Base-by-base conservation (phyloP, 2,329 filamentous ascomycete species). In the Aureobasidium mangrovei region DNA sequence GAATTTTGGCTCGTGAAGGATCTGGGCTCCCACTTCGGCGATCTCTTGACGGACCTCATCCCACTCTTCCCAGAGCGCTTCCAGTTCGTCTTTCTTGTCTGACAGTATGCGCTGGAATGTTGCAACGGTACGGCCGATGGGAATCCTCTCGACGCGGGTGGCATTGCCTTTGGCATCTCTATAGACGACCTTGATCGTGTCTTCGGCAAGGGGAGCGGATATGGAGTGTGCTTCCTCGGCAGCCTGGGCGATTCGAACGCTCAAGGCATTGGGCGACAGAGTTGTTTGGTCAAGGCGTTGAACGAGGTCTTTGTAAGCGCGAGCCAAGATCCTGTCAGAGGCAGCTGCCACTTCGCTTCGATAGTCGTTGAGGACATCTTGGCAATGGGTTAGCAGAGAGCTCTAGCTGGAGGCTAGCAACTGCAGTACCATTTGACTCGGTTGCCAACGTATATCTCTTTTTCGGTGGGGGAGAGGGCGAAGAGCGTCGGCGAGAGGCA, bases 161-260 rank as follows among this genome's bases (percentile, higher is more conserved):
- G n/a, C 7, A 27, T 41, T 44, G 44, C 61, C 59, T 27, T 55
- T 43, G 8, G 39, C n/a, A 10, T 55, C 42, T 3, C 35, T 45
- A 39, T 53, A 49, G 18, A 56, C 24, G 8, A 64, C 45, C 0
- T 51, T 44, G 10, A 65, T 40, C 24, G 48, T 26, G 7, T 62
- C 58, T 32, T 64, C 58, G 31, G 57, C 58, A 10, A 67, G 44
- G 2, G 61, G 59, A n/a, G 10, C 52, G n/a, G 49, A 45, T 10
- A 62, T 44, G 1, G 58, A 42, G 1, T 51, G 41, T 6, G 56
- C 51, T 8, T 24, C 42, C 31, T 62, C 45, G 5, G 39, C 51
- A 9, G 47, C 36, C 3, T 61, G 33, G 7, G 31, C 56, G n/a
- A 61, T 58, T 27, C 63, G 56, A 6, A 59, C 58, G 10, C 53